A percentile compares a stretch with the other conserved stretches of the same genome.
Conservation (phyloP, 495 filamentous ascomycete species). For the Oleoguttula mirabilis region DNA sequence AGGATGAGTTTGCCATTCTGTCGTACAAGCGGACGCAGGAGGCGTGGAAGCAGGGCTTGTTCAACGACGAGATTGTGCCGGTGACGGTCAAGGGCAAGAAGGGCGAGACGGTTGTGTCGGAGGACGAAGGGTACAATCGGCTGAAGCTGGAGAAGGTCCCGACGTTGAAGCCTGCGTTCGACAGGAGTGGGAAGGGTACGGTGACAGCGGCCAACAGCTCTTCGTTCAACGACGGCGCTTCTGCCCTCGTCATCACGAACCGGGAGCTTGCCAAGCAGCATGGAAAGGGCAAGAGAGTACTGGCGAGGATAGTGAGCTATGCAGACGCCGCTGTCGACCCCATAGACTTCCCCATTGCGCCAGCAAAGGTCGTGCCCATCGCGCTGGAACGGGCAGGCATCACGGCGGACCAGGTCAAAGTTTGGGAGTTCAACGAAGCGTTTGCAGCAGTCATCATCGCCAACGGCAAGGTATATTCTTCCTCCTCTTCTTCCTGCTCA, state of each 20-base stretch:
- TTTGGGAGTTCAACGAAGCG: constrained; percentile 98
- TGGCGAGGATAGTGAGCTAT: constrained; percentile 71
- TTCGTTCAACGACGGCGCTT: constrained; percentile 87
- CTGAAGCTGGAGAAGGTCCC: constrained; percentile 74
- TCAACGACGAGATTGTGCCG: constrained; percentile 75
- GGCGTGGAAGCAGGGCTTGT: constrained; percentile 71
- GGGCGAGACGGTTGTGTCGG: constrained; percentile 63
- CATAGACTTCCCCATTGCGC: constrained; percentile 90
- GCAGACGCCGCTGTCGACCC: constrained; percentile 90
- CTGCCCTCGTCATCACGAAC: constrained; percentile 75
- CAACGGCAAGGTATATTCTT: constrained; percentile 61
- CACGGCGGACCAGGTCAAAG: constrained; percentile 70
- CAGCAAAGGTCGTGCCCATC: constrained; percentile 81
- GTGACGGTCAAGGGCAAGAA: constrained; percentile 77
- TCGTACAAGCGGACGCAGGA: constrained; percentile 79
- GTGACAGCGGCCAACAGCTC: constrained; percentile 91
- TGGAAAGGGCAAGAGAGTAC: constrained; percentile 56
- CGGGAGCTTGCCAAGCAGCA: constrained; percentile 64
- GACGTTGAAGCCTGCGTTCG: constrained; percentile 80
- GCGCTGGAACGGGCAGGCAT: constrained; percentile 83
- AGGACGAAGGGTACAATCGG: constrained; percentile 80
- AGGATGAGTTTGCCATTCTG: constrained; percentile 81
- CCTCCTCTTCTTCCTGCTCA: background rate
- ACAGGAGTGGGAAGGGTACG: constrained; percentile 70
- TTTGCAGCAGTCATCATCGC: constrained; percentile 95